These are phyloP conservation scores for Kwoniella pini DNA, from an alignment of 768 basidiomycete genomes.

Conservation along the genomic window DNA sequence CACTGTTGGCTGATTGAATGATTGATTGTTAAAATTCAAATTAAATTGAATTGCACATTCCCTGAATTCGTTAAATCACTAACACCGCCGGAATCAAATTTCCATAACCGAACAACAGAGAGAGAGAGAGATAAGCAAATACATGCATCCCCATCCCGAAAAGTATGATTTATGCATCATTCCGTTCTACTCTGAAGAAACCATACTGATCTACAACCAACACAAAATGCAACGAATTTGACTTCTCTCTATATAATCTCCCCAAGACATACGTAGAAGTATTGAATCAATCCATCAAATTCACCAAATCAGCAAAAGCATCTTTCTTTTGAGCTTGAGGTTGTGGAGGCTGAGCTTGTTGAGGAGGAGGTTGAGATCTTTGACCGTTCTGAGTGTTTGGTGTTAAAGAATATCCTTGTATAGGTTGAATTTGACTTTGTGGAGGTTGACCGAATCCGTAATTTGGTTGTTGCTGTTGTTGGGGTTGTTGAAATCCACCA, in stretches of 20 bases:
- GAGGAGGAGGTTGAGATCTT: slow-evolving; percentile 13
- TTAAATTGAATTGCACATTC: slow-evolving; percentile 1
- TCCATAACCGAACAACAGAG: neutral
- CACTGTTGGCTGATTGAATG: no score
- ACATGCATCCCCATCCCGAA: no score
- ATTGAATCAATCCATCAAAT: slow-evolving; percentile 40
- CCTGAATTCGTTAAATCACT: neutral
- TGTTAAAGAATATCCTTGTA: slow-evolving; percentile 34
- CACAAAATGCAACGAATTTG: no score
- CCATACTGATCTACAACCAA: no score
- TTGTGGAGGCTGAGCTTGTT: slow-evolving; percentile 18
- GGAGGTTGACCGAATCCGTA: slow-evolving; percentile 10
- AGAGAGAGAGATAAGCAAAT: no score
- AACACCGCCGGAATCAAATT: slow-evolving; percentile 7
- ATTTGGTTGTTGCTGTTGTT: slow-evolving; percentile 14
- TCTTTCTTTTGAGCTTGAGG: slow-evolving; percentile 50
- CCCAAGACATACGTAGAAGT: no score
- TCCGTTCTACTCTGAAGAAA: no score
- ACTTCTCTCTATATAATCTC: no score
- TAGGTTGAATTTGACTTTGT: slow-evolving; percentile 15
- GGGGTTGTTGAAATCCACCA: slow-evolving; percentile 12
- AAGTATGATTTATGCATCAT: no score
- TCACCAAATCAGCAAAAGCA: slow-evolving; percentile 56
- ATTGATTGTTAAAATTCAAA: no score
- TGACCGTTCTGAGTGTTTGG: neutral